Percentiles rank a stretch among this genome's conserved stretches.
phyloP scores from a whole-genome alignment of 2,329 filamentous ascomycete genomes.

The Phyllosticta citriasiana region DNA sequence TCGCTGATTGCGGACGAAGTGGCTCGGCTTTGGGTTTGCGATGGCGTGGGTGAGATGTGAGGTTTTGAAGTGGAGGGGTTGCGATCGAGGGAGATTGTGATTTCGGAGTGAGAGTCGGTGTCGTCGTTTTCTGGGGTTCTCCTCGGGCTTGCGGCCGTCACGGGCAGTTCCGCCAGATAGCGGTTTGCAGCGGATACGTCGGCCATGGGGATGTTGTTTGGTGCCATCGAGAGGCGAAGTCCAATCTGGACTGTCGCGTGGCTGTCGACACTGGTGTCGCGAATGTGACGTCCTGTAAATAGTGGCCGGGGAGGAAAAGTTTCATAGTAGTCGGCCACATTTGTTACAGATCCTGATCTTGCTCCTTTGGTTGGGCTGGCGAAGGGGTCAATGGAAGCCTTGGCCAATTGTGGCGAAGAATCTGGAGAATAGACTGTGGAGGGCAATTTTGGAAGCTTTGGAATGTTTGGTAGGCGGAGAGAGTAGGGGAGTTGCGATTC shows the following conservation, averaged over 20 bases:
- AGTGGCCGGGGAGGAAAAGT: constrained; percentile 24
- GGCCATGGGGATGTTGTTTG: constrained; percentile 5
- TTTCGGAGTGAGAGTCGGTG: not conserved
- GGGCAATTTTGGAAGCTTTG: constrained; percentile 29
- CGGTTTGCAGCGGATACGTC: not conserved
- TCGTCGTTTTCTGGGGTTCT: not conserved
- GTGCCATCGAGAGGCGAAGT: constrained; percentile 50
- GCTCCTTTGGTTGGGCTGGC: not conserved
- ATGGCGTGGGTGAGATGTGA: not conserved
- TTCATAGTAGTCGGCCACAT: constrained; percentile 22
- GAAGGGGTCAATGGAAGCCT: not conserved
- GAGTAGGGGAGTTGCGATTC: constrained; percentile 15
- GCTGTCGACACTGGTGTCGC: constrained; percentile 54
- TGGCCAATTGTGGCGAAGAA: constrained; percentile 3
- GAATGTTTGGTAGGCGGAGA: constrained; percentile 14
- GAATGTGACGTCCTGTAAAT: constrained; percentile 37
- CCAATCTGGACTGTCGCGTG: constrained; percentile 64
- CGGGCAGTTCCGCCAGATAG: not conserved
- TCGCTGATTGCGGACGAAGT: not conserved
- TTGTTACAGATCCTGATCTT: constrained; percentile 22
- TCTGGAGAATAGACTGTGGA: constrained; percentile 25
- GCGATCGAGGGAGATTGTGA: not conserved
- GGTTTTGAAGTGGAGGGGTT: not conserved
- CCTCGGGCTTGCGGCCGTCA: not conserved
- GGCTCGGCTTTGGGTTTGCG: not conserved